Base-by-base conservation (phyloP, 1,139 yeast species). In the Williopsis jadinii region DNA sequence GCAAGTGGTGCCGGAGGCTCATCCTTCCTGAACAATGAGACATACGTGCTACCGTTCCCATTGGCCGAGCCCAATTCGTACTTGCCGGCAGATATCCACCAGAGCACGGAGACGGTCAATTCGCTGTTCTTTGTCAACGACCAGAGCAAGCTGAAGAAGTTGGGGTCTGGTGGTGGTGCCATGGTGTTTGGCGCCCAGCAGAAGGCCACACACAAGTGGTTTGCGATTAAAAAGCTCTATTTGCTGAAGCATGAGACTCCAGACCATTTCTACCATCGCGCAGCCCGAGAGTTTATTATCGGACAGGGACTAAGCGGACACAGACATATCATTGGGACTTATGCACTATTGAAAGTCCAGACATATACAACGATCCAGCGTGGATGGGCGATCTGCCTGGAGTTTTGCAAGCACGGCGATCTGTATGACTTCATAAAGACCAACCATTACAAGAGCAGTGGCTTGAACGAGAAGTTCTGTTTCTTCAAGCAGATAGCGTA, bases 331-430 rank as follows among this genome's bases (percentile, higher is more conserved):
- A 75, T 79, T 11, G 69, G 69, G 40, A 77, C 82, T 5, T 66
- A 68, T 48, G 76, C 76, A 19, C 55, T 83, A 34, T 63, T 83
- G 19, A 70, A 77, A 44, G 70, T 82, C 30, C 84, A 80, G 44
- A 69, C 81, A 2, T 72, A 76, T 15, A 67, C 68, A 9, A 66
- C 62, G 42, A 60, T 81, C 46, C 69, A 76, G 3, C 64, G 90
- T 50, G 84, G 87, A 3, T 84, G 94, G 94, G 92, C 90, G 5
- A 75, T 83, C 56, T 71, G 81, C 8, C 66, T 84, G 67, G 87
- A 82, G 50, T 72, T 62, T 46, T 82, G 88, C 54, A 64, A 63
- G 33, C 86, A 86, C 13, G 87, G 87, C 31, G 95, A 85, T 54
- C 64, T 84, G 39, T 84, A 79, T 56, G 37, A 34, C 3, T 32